Evolutionary conservation across 2,329 filamentous ascomycete species (phyloP).

Genomic region (Cladobotryum protrusum): DNA sequence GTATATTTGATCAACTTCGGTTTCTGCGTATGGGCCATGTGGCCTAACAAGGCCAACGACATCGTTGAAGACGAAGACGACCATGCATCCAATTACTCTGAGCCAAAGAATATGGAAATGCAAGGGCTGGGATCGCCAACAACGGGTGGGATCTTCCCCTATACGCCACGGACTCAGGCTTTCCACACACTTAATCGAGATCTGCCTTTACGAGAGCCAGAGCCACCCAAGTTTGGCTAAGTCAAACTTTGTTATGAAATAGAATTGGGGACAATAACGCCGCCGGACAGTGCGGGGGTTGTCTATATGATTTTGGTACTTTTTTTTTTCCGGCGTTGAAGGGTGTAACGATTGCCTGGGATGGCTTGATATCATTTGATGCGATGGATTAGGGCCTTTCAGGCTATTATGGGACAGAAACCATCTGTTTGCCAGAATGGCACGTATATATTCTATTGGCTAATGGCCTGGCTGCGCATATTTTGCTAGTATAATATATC

Average conservation of each 20-base stretch:
- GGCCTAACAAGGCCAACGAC: slow-evolving; percentile 50
- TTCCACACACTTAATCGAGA: slow-evolving; percentile 58
- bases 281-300: no score
- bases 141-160: slow-evolving; percentile 34
- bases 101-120: slow-evolving; percentile 48
- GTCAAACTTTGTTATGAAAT: not conserved
- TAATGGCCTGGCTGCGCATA: no score
- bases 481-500: no score
- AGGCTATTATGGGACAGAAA: not conserved
- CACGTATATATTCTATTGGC: no score
- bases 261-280: not conserved
- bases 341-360: no score
- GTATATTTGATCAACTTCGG: slow-evolving; percentile 54
- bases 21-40: slow-evolving; percentile 52
- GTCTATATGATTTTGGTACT: no score
- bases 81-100: slow-evolving; percentile 19
- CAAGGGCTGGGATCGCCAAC: slow-evolving; percentile 29
- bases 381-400: slow-evolving; percentile 1
- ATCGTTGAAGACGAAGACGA: slow-evolving; percentile 36
- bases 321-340: no score
- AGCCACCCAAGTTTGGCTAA: not conserved
- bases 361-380: no score
- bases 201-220: slow-evolving; percentile 40
- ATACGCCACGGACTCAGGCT: slow-evolving; percentile 60
- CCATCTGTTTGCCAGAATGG: not conserved